Evolutionary conservation across 345 rosid genomes (phyloP).

Genomic region (Draba incana): DNA sequence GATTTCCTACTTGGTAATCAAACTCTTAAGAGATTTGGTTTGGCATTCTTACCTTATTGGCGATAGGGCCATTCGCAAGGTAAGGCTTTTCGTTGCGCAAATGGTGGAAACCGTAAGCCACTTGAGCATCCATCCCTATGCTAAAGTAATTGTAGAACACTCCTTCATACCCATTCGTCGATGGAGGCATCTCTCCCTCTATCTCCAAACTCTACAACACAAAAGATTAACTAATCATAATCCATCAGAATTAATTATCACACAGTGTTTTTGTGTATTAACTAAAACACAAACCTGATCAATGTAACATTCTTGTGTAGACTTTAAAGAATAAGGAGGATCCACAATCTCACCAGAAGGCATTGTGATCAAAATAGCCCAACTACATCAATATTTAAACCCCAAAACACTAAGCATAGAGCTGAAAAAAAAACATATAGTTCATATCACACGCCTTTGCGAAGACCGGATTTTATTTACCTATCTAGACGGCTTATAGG

Average conservation of each 20-base stretch:
- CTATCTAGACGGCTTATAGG: constrained; percentile 78
- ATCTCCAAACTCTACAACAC: constrained; percentile 51
- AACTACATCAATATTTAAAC: constrained; percentile 53
- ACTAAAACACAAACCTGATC: constrained; percentile 54
- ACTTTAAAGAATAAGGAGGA: constrained; percentile 78
- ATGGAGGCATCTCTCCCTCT: constrained; percentile 68
- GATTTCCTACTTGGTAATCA: not conserved
- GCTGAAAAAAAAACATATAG: constrained; percentile 7
- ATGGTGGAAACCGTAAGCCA: constrained; percentile 96
- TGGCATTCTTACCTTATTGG: constrained; percentile 67
- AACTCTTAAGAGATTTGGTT: constrained; percentile 16
- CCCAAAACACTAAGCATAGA: not conserved
- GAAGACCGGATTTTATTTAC: constrained; percentile 44
- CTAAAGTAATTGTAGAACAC: constrained; percentile 95
- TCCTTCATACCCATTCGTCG: constrained; percentile 65
- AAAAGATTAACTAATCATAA: not conserved
- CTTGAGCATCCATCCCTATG: constrained; percentile 99
- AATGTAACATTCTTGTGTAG: constrained; percentile 60
- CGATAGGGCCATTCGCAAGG: constrained; percentile 93
- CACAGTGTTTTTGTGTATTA: constrained; percentile 30
- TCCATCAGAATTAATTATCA: not conserved
- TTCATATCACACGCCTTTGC: not conserved
- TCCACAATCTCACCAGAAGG: constrained; percentile 65
- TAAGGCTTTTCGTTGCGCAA: constrained; percentile 90
- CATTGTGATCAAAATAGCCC: constrained; percentile 73